These are phyloP conservation scores for Carex arenaria DNA, from an alignment of 202 grass and related monocot species.

Conservation along the genomic window DNA sequence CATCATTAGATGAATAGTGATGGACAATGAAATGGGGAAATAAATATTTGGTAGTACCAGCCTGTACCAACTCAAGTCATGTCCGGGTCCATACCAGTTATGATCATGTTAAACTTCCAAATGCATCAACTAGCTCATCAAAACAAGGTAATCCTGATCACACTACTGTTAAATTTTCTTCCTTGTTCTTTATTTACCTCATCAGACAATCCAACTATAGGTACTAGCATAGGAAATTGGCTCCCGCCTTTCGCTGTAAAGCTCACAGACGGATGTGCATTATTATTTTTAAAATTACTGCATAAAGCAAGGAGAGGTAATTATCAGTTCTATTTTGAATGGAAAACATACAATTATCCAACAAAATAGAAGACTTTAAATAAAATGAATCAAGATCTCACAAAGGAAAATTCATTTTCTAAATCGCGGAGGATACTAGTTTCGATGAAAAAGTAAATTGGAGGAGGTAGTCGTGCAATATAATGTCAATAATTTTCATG, in stretches of 20 bases:
- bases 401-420: neutral
- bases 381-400: neutral
- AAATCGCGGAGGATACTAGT: neutral
- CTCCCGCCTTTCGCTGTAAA: constrained; percentile 43
- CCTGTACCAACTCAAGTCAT: neutral
- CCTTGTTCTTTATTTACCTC: neutral
- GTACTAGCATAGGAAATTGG: constrained; percentile 29
- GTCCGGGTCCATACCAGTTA: neutral
- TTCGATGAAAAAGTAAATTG: neutral
- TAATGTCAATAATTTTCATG: neutral
- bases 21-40: neutral
- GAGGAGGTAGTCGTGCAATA: neutral
- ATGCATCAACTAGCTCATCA: neutral
- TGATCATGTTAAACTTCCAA: neutral
- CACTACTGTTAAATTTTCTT: neutral
- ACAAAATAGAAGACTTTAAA: neutral
- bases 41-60: neutral
- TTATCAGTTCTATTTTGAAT: neutral
- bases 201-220: neutral
- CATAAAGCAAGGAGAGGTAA: neutral
- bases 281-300: neutral
- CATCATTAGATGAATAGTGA: neutral
- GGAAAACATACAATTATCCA: neutral
- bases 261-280: neutral
- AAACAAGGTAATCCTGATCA: neutral